Evolutionary conservation across 768 basidiomycete genomes (phyloP).

Genomic region (Candolleomyces aberdarensis): DNA sequence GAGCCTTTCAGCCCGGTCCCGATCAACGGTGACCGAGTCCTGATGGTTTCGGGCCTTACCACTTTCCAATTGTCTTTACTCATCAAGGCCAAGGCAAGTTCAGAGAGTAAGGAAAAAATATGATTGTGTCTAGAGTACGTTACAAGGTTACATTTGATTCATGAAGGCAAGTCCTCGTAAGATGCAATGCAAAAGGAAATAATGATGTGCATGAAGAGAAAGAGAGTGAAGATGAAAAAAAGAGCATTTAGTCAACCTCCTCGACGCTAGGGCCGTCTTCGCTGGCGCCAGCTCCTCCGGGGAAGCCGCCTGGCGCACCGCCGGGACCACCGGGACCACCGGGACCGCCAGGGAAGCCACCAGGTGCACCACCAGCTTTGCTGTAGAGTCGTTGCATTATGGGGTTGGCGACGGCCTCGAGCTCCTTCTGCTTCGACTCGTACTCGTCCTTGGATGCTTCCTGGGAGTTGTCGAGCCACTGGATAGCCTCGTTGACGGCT

Average conservation of each 20-base stretch:
- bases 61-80: too few relatives aligned
- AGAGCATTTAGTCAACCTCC: conserved; percentile 72
- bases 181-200: conserved; percentile 5
- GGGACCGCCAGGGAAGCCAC: conserved; percentile 60
- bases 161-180: not conserved
- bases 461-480: conserved; percentile 83
- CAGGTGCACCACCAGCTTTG: conserved; percentile 63
- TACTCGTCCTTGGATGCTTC: conserved; percentile 95
- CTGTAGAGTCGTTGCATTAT: conserved; percentile 77
- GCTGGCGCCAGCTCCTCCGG: conserved; percentile 45
- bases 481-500: conserved; percentile 79
- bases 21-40: too few relatives aligned
- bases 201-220: conserved; percentile 11
- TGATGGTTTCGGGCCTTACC: too few relatives aligned
- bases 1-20: too few relatives aligned
- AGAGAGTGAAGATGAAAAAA: conserved; percentile 14
- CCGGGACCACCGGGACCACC: conserved; percentile 63
- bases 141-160: not conserved
- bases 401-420: conserved; percentile 78
- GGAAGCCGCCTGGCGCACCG: conserved; percentile 50
- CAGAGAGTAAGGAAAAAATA: too few relatives aligned
- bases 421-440: conserved; percentile 88
- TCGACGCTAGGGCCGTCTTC: conserved; percentile 90
- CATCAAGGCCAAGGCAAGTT: too few relatives aligned
- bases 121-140: not conserved